Base-by-base conservation (phyloP, 2,329 filamentous ascomycete species). In the Parascedosporium putredinis region DNA sequence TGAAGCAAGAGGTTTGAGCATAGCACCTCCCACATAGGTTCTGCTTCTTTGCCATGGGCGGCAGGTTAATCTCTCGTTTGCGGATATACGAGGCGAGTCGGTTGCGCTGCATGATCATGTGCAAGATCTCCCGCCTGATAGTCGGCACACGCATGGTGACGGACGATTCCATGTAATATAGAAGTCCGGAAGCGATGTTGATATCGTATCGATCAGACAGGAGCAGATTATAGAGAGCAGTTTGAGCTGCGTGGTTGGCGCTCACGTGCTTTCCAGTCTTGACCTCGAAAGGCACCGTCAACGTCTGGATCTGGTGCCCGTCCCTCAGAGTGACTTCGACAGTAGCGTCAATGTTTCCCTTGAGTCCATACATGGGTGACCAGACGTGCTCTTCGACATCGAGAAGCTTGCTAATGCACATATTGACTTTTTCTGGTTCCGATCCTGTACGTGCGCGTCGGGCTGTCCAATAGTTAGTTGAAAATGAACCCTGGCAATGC, bases 371-470 rank as follows among this genome's bases (percentile, higher is more conserved):
- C 80, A 89, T 91, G 1, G 93, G 93, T 5, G 91, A 97, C 93
- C 93, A 98, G 24, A 98, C 83, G 61, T 97, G 93, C 64, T 98
- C 93, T 63, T 98, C 93, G 8, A 98, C 87, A 61, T 97, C 93
- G 12, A 98, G 82, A 24, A 98, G 73, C 62, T 97, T 98, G 59
- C 84, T 94, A 57, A 98, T 83, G 57, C 86, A 89, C 76, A 97
- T 83, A 51, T 76, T 84, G 9, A 84, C 79, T 83, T 84, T 49
- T 84, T 79, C 36, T 84, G 85, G 60, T 89, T 84, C 44, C 86
- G 79, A 55, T 90, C 88, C 56, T 88, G 84, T 22, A 94, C 84
- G 36, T 88, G 62, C 2, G 88, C 89, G 55, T 84, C 79, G 4
- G 74, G 60, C 76, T 84, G 59, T 8, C 49, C n/a, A 49, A 40